Base-by-base conservation (phyloP, 768 basidiomycete genomes). In the Hemileccinum rubropunctum region DNA sequence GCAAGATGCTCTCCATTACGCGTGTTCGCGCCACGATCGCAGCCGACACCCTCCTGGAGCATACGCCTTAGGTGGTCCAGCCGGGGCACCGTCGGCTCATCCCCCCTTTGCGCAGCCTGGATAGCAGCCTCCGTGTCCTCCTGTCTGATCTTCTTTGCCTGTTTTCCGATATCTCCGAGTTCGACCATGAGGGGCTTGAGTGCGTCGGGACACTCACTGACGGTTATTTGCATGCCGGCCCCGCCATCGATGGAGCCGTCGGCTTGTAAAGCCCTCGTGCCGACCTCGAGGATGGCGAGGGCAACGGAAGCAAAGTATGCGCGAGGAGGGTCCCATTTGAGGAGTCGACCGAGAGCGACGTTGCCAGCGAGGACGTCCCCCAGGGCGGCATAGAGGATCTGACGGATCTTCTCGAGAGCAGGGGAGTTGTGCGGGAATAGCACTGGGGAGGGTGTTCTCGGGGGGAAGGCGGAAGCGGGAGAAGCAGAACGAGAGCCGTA, bases 301-400 rank as follows among this genome's bases (percentile, higher is more conserved):
- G 86, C 76, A 41, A 91, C 88, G 0, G 83, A 74, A 14, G 85
- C 83, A 61, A 89, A 94, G 72, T 91, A 92, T 0, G 88, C 91
- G 17, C 87, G 77, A 0, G 84, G 69, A 0, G 82, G 81, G 59
- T 92, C 88, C 13, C 61, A 58, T n/a, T 70, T 70, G 48, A 92
- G 77, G 10, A 86, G 74, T 0, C 59, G 49, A 3, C 78, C 78
- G 6, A 93, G 76, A 3, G 76, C 71, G 0, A 78, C 75, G 12
- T 73, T 76, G 4, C 72, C 71, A 42, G 82, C 77, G 39, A 92
- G 74, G 1, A 78, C 81, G 54, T 89, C 88, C 0, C 77, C 89
- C 3, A 93, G 74, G 2, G 88, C 80, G 0, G 91, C 88, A 65
- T 92, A 94, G 15, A 94, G 77, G 0, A 91, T 91, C 67, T 94